Evolutionary conservation across 2,329 filamentous ascomycete species (phyloP).

Genomic region (Aspergillus oerlinghausenensis): DNA sequence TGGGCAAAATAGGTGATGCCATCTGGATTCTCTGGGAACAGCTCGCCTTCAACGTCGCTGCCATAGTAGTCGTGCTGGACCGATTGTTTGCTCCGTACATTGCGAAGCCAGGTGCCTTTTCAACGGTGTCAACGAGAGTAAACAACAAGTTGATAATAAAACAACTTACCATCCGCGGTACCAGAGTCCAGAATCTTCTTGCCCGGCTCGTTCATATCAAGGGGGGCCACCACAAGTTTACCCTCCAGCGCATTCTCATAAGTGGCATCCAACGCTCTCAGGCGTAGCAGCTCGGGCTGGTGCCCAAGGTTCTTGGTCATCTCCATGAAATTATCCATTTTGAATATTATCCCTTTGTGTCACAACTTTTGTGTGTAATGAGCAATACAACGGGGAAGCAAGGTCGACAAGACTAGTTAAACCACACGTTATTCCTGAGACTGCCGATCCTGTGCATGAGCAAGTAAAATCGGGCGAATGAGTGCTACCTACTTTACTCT

Average conservation of each 20-base stretch:
- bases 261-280: conserved; percentile 1
- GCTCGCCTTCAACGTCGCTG: conserved; percentile 2
- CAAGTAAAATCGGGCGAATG: neutral
- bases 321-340: conserved; percentile 6
- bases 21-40: conserved; percentile 2
- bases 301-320: conserved; percentile 5
- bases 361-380: neutral
- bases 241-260: conserved; percentile 4
- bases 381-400: neutral
- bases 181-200: conserved; percentile 6
- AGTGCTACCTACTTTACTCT: neutral
- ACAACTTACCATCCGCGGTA: conserved; percentile 1
- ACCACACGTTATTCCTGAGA: neutral
- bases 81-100: neutral
- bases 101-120: conserved; percentile 5
- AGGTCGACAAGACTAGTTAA: neutral
- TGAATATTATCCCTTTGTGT: neutral
- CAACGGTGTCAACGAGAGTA: neutral
- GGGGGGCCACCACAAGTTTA: conserved; percentile 2
- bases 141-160: neutral
- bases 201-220: conserved; percentile 2
- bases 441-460: neutral
- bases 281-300: conserved; percentile 3
- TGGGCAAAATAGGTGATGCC: conserved; percentile 4
- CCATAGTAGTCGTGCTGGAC: conserved; percentile 1